These are phyloP conservation scores for Hypericum perforatum DNA, from an alignment of 345 rosid genomes.

Conservation along the genomic window DNA sequence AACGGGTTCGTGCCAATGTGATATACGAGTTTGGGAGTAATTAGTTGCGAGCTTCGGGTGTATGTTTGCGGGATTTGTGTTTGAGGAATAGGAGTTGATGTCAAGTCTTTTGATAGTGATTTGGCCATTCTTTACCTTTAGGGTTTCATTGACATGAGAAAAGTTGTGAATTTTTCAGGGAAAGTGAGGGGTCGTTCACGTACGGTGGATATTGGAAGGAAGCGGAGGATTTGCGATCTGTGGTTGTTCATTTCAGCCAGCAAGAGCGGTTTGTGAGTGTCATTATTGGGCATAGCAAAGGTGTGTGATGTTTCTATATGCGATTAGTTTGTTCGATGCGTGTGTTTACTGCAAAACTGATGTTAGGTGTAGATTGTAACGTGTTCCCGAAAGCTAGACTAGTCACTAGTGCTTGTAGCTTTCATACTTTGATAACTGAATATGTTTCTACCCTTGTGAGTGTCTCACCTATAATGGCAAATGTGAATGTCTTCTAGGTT, in stretches of 20 bases:
- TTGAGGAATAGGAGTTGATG: too few relatives aligned
- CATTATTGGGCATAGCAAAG: not conserved
- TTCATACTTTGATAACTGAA: too few relatives aligned
- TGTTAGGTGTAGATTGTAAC: not conserved
- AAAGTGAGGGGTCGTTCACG: conserved; percentile 1
- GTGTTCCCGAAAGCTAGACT: too few relatives aligned
- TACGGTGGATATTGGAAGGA: not conserved
- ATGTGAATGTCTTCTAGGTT: too few relatives aligned
- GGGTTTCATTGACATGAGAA: not conserved
- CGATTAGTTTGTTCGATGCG: not conserved
- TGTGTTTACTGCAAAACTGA: too few relatives aligned
- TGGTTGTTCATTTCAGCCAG: not conserved
- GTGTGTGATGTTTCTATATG: not conserved
- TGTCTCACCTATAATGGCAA: too few relatives aligned
- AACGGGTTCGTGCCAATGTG: conserved; percentile 13
- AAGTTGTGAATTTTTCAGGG: not conserved
- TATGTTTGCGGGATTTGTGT: too few relatives aligned
- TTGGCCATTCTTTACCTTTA: conserved; percentile 7
- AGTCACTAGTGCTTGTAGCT: too few relatives aligned
- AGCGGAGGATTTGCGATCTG: not conserved
- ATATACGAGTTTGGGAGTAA: not conserved
- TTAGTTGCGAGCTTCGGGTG: too few relatives aligned
- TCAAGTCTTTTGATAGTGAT: too few relatives aligned
- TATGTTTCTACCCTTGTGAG: too few relatives aligned
- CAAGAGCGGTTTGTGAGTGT: not conserved